These are phyloP conservation scores for Collybiopsis luxurians DNA, from an alignment of 768 basidiomycete genomes.

Conservation along the genomic window DNA sequence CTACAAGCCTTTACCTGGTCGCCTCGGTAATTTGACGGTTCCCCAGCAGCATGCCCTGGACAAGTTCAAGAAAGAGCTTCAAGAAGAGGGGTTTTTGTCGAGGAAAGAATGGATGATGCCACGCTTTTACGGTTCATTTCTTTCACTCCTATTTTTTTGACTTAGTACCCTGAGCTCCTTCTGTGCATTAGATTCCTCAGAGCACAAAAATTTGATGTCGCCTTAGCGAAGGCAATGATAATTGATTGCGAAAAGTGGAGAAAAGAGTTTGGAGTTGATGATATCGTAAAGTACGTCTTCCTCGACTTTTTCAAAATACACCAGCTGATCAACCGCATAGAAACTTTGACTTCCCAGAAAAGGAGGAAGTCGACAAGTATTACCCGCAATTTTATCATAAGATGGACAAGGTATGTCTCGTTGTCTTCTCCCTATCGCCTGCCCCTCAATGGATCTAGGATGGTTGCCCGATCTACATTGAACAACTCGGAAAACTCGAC, in stretches of 20 bases:
- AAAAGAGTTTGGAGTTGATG: constrained; percentile 78
- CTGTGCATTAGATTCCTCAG: constrained; percentile 69
- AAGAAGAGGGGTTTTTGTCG: not conserved
- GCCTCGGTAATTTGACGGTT: not conserved
- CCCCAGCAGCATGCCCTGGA: not conserved
- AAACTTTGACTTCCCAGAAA: constrained; percentile 86
- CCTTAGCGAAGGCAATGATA: constrained; percentile 82
- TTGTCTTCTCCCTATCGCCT: not conserved
- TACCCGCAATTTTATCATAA: constrained; percentile 98
- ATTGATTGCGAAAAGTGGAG: constrained; percentile 84
- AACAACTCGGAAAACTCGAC: constrained; percentile 89
- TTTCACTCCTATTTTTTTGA: not conserved
- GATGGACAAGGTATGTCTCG: constrained; percentile 72
- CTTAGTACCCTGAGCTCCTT: constrained; percentile 3
- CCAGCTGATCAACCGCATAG: constrained; percentile 40
- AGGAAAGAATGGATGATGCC: not conserved
- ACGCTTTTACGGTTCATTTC: not conserved
- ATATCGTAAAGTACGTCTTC: constrained; percentile 57
- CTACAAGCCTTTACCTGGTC: too few species aligned
- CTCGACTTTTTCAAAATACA: not conserved
- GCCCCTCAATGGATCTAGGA: constrained; percentile 68
- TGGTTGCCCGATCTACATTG: constrained; percentile 93
- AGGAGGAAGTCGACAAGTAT: constrained; percentile 79
- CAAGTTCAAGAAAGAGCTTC: too few species aligned
- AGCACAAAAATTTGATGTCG: constrained; percentile 89